Evolutionary conservation across 495 filamentous ascomycete genomes (phyloP).

Genomic region (Podospora anserina): DNA sequence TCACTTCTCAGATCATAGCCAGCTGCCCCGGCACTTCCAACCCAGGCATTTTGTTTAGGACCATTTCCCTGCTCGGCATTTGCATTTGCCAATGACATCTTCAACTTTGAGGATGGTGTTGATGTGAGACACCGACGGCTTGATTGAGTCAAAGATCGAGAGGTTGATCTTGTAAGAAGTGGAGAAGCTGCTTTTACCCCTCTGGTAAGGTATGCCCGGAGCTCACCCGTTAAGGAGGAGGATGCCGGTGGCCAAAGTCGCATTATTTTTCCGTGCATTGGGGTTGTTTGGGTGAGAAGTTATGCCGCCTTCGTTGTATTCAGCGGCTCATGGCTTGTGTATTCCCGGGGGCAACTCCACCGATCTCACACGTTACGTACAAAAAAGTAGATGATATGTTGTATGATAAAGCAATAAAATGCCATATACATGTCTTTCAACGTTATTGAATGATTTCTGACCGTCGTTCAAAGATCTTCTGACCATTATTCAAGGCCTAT

Average conservation of each 20-base stretch:
- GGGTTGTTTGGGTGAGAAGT: neutral
- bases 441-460: too few species aligned
- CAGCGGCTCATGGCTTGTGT: neutral
- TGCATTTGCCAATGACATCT: slow-evolving; percentile 4
- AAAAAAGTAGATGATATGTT: too few species aligned
- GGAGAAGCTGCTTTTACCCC: neutral
- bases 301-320: neutral
- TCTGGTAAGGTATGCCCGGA: neutral
- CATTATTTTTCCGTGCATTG: neutral
- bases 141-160: neutral
- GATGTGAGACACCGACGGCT: neutral
- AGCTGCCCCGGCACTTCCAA: slow-evolving; percentile 42
- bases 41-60: slow-evolving; percentile 30
- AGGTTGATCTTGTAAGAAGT: neutral
- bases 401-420: too few species aligned
- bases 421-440: too few species aligned
- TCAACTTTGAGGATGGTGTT: neutral
- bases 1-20: slow-evolving; percentile 46
- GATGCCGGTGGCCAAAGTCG: neutral
- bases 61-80: neutral
- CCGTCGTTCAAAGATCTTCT: too few species aligned
- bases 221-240: neutral
- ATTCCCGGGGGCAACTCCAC: neutral
- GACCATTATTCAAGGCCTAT: too few species aligned
- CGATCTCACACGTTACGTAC: too few species aligned